These are phyloP conservation scores for Sarocladium strictum DNA, from an alignment of 2,329 filamentous ascomycete genomes.

Conservation along the genomic window DNA sequence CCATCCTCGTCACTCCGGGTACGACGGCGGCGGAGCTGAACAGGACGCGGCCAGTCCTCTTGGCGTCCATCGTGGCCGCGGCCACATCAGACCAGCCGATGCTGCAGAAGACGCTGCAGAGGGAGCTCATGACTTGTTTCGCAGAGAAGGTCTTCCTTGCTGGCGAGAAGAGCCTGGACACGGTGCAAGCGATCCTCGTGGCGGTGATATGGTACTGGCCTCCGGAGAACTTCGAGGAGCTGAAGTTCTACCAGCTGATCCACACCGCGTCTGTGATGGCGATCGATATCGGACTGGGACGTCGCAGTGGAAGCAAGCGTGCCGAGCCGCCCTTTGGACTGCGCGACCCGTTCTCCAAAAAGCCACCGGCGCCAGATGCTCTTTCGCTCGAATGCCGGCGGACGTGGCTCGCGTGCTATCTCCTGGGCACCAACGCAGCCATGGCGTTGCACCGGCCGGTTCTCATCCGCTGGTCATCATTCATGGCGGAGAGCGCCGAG, in stretches of 20 bases:
- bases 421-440: constrained; percentile 51
- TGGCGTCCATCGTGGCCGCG: constrained; percentile 64
- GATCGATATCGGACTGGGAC: constrained; percentile 72
- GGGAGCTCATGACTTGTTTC: constrained; percentile 65
- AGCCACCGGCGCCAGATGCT: constrained; percentile 39
- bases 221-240: constrained; percentile 75
- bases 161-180: constrained; percentile 75
- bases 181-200: constrained; percentile 73
- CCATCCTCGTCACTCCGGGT: constrained; percentile 51
- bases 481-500: constrained; percentile 55
- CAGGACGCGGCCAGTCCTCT: constrained; percentile 56
- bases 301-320: neutral
- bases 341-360: neutral
- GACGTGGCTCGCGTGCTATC: constrained; percentile 55
- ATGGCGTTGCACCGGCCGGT: constrained; percentile 57
- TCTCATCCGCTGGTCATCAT: constrained; percentile 53
- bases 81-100: constrained; percentile 51
- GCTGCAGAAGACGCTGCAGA: constrained; percentile 56
- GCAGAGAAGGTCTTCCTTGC: constrained; percentile 69
- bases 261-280: constrained; percentile 78
- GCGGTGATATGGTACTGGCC: constrained; percentile 81
- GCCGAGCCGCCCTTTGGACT: neutral
- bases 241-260: constrained; percentile 84
- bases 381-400: constrained; percentile 49
- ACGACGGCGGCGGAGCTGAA: constrained; percentile 51